phyloP scores from a whole-genome alignment of 2,329 filamentous ascomycete genomes.

The Calcarisporium arbuscula region DNA sequence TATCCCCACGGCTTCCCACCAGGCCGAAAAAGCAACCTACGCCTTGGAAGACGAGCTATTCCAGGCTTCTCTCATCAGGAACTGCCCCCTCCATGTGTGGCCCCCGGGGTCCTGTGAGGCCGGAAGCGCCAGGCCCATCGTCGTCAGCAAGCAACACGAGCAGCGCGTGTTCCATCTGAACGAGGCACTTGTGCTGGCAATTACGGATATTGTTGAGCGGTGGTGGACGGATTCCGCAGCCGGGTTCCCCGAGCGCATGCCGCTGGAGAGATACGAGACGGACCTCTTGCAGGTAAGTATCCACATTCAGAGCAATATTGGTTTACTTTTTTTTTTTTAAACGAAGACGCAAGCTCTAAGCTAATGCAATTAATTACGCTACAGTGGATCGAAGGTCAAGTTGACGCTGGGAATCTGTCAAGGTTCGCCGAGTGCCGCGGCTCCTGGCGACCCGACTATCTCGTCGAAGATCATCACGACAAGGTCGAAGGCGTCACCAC shows the following conservation, averaged over 20 bases:
- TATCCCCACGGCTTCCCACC: slow-evolving; percentile 1
- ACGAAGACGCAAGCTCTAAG: too few species aligned
- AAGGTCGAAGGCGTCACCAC: background rate
- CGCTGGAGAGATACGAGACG: slow-evolving; percentile 23
- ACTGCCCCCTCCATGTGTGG: slow-evolving; percentile 22
- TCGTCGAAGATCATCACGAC: slow-evolving; percentile 27
- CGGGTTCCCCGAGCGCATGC: slow-evolving; percentile 25
- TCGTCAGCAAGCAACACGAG: slow-evolving; percentile 23
- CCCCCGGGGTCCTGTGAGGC: slow-evolving; percentile 18
- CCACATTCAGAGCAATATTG: too few species aligned
- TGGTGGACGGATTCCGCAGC: slow-evolving; percentile 31
- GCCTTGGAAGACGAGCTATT: slow-evolving; percentile 12
- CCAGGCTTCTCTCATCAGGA: slow-evolving; percentile 11
- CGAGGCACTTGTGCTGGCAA: slow-evolving; percentile 22
- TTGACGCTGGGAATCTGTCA: slow-evolving; percentile 15
- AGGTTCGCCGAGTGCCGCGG: slow-evolving; percentile 17
- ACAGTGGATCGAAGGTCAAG: slow-evolving; percentile 25
- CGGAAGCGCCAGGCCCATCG: slow-evolving; percentile 26
- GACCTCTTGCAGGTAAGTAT: slow-evolving; percentile 19
- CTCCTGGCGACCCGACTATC: slow-evolving; percentile 33
- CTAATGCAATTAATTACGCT: background rate
- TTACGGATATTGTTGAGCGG: slow-evolving; percentile 28
- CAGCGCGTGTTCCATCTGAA: slow-evolving; percentile 22
- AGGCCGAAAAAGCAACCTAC: slow-evolving; percentile 5
- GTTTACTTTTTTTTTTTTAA: too few species aligned